Evolutionary conservation across 164 flowering plant species (phyloP).

Genomic region (Amborella trichopoda): DNA sequence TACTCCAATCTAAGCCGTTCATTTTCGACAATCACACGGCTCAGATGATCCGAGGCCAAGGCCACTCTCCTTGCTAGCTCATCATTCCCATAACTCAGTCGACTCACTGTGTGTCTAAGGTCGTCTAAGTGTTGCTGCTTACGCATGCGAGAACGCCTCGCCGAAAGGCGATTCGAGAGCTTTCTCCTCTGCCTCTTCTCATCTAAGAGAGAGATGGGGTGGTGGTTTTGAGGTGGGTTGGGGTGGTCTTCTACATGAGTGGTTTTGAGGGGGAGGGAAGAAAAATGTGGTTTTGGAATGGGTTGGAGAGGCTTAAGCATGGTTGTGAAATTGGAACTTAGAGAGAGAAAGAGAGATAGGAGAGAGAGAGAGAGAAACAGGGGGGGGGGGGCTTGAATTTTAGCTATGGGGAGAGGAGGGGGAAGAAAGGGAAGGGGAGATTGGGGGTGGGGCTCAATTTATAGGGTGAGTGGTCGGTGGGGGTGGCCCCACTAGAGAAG

Average conservation of each 20-base stretch:
- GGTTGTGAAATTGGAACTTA: conserved; percentile 29
- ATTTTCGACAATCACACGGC: no score
- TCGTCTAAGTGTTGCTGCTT: conserved; percentile 70
- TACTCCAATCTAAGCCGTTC: no score
- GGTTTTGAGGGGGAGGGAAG: background rate
- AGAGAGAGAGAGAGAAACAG: conserved; percentile 26
- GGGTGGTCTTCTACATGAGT: conserved; percentile 19
- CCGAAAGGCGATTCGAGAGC: conserved; percentile 89
- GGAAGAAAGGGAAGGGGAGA: conserved; percentile 68
- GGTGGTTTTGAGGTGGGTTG: conserved; percentile 13
- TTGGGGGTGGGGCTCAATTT: conserved; percentile 34
- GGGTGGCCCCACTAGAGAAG: conserved; percentile 12
- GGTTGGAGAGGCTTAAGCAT: conserved; percentile 1
- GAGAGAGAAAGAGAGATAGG: conserved; percentile 17
- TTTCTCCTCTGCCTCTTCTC: conserved; percentile 59
- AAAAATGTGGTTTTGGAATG: background rate
- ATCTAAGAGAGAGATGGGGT: conserved; percentile 11
- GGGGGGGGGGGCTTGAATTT: conserved; percentile 5
- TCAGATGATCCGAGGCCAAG: no score
- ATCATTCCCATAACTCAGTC: no score
- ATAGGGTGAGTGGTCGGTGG: conserved; percentile 13
- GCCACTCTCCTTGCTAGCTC: no score
- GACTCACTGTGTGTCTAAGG: conserved; percentile 48
- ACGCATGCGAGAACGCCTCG: conserved; percentile 73
- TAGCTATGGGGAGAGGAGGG: conserved; percentile 9